Conservation (phyloP, 139 green algal genomes). For the Picochlorum sp. region DNA sequence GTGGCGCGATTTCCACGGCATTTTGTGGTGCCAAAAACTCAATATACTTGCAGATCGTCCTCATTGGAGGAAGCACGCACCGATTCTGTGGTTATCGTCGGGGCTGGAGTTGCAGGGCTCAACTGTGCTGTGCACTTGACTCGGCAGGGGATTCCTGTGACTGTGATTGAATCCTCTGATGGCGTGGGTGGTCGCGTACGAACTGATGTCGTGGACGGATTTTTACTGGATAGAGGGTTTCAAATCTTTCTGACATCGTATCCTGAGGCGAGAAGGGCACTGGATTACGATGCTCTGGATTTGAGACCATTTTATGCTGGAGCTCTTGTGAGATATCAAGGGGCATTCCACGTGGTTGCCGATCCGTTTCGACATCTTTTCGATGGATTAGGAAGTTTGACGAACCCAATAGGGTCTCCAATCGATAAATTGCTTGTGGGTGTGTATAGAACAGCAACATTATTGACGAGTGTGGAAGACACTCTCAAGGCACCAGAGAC, state of each 20-base stretch:
- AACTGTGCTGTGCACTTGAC: conserved; percentile 32
- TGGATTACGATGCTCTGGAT: conserved; percentile 81
- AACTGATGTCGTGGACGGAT: conserved; percentile 89
- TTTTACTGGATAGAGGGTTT: conserved; percentile 92
- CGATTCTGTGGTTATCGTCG: conserved; percentile 36
- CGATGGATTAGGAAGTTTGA: conserved; percentile 66
- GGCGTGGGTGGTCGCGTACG: conserved; percentile 83
- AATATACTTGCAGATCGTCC: background rate
- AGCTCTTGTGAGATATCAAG: conserved; percentile 59
- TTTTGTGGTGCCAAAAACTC: too few species aligned
- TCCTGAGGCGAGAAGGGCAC: conserved; percentile 31
- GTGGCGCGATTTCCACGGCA: too few species aligned
- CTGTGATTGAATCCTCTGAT: conserved; percentile 78
- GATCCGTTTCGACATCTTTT: conserved; percentile 68
- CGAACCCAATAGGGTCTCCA: conserved; percentile 74
- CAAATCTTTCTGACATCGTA: conserved; percentile 94
- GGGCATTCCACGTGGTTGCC: conserved; percentile 48
- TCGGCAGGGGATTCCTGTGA: conserved; percentile 29
- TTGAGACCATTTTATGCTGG: conserved; percentile 89
- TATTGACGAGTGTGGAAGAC: conserved; percentile 49
- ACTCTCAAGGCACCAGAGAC: conserved; percentile 65
- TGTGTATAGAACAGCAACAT: conserved; percentile 58
- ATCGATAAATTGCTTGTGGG: conserved; percentile 69
- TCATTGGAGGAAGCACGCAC: background rate
- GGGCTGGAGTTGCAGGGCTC: conserved; percentile 45